A percentile compares a stretch with the other conserved stretches of the same genome.
Evolutionary conservation across 352 stramenopile genomes (phyloP).

Genomic region (Globisporangium cylindrosporum): DNA sequence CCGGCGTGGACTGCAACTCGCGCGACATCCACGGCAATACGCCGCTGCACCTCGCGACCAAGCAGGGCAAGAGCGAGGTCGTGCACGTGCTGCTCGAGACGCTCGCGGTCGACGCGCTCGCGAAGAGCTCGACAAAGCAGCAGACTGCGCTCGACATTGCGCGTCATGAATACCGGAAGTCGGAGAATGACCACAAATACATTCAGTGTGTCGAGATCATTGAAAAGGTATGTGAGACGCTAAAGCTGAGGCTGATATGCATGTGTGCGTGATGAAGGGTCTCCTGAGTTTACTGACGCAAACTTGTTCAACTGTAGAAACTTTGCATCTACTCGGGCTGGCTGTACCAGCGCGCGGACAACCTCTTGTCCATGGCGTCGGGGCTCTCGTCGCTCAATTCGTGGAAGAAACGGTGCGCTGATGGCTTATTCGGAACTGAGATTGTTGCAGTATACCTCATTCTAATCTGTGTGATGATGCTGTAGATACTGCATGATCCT

Average conservation of each 20-base stretch:
- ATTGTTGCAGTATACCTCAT: not conserved
- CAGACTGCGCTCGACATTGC: slow-evolving; percentile 72
- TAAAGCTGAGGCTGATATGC: not conserved
- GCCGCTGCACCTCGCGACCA: slow-evolving; percentile 62
- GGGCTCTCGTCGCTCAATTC: slow-evolving; percentile 71
- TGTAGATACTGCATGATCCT: slow-evolving; percentile 77
- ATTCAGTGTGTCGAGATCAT: slow-evolving; percentile 76
- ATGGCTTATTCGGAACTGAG: not conserved
- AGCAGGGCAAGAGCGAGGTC: slow-evolving; percentile 61
- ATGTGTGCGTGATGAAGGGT: not conserved
- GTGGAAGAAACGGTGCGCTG: slow-evolving; percentile 71
- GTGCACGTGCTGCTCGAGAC: slow-evolving; percentile 63
- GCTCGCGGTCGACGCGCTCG: slow-evolving; percentile 45
- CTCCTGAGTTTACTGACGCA: not conserved
- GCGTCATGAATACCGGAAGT: slow-evolving; percentile 46
- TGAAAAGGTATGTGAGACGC: slow-evolving; percentile 51
- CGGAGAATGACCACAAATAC: slow-evolving; percentile 36
- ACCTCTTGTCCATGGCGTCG: slow-evolving; percentile 72
- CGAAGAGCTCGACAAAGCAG: slow-evolving; percentile 45
- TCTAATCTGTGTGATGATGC: not conserved
- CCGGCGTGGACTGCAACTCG: slow-evolving; percentile 54
- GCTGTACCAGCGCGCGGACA: slow-evolving; percentile 81
- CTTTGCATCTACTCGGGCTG: slow-evolving; percentile 78
- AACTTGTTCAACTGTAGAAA: slow-evolving; percentile 40
- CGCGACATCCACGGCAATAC: slow-evolving; percentile 60